Evolutionary conservation across 495 filamentous ascomycete genomes (phyloP).

Genomic region (Peziza echinospora): DNA sequence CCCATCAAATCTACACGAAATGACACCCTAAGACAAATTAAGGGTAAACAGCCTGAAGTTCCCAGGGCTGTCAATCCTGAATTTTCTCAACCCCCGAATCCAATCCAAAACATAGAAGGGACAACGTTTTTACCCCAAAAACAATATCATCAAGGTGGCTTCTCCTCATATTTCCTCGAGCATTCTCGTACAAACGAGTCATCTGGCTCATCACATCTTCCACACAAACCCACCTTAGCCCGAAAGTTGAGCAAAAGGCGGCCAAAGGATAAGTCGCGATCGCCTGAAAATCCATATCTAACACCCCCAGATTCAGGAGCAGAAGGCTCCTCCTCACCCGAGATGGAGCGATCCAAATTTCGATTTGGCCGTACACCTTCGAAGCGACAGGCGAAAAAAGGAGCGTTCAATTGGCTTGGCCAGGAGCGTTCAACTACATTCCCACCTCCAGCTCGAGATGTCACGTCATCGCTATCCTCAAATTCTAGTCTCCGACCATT

Average conservation of each 20-base stretch:
- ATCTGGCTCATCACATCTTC: constrained; percentile 15
- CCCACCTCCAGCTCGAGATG: constrained; percentile 10
- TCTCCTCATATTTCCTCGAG: constrained; percentile 14
- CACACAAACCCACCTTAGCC: constrained; percentile 14
- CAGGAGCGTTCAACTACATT: not conserved
- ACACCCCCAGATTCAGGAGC: not conserved
- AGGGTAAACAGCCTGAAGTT: constrained; percentile 2
- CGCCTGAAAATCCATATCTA: not conserved
- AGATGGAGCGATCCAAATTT: not conserved
- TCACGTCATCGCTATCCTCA: constrained; percentile 16
- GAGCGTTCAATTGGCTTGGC: not conserved
- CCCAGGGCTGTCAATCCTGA: constrained; percentile 4
- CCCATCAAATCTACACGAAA: constrained; percentile 7
- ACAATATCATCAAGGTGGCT: constrained; percentile 10
- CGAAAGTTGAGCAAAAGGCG: constrained; percentile 16
- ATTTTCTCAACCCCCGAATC: constrained; percentile 8
- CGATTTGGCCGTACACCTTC: not conserved
- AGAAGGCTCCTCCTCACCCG: not conserved
- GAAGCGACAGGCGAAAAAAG: not conserved
- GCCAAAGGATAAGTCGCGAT: constrained; percentile 1
- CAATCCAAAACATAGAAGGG: constrained; percentile 6
- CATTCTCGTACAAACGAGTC: constrained; percentile 9
- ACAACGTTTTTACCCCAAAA: constrained; percentile 13
- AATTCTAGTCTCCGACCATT: constrained; percentile 15
- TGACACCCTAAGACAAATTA: constrained; percentile 1